phyloP scores from a whole-genome alignment of 31 red algal species.

The Porphyra umbilicalis region DNA sequence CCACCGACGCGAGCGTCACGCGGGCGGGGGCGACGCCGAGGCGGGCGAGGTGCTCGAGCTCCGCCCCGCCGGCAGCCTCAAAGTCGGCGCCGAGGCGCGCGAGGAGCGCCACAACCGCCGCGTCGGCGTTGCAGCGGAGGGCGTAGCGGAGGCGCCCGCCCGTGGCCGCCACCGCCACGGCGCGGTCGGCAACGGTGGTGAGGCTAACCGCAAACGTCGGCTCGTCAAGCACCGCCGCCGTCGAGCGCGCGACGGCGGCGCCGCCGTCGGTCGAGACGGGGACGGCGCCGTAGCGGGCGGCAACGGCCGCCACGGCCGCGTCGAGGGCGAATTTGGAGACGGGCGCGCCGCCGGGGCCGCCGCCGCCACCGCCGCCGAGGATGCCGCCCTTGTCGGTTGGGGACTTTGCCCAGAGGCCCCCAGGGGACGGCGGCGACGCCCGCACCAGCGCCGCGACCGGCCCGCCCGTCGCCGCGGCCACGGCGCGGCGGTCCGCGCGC shows the following conservation, averaged over 20 bases:
- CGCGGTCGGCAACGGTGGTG: conserved; percentile 5
- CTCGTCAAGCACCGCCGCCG: not conserved
- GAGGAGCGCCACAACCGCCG: conserved; percentile 25
- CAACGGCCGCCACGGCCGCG: not conserved
- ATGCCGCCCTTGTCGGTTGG: not conserved
- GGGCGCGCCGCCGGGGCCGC: not conserved
- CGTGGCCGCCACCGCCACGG: not conserved
- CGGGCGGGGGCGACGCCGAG: conserved; percentile 15
- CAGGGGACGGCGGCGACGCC: not conserved
- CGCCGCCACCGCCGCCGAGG: not conserved
- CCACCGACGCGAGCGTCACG: conserved; percentile 18
- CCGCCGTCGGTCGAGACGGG: not conserved
- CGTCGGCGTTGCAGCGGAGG: conserved; percentile 32
- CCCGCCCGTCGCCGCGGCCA: too few relatives aligned
- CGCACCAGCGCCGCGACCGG: too few relatives aligned
- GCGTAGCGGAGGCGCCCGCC: conserved; percentile 29
- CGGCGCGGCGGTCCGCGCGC: not conserved
- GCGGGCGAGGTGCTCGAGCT: conserved; percentile 17
- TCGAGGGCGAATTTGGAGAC: not conserved
- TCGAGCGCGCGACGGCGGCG: not conserved
- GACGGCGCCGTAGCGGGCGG: not conserved
- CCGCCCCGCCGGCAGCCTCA: conserved; percentile 11
- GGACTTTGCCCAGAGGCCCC: not conserved
- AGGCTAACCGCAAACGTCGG: not conserved
- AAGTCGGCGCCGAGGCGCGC: conserved; percentile 8